Conservation (phyloP, 805 yeast genomes). For the Lipomyces kockii region DNA sequence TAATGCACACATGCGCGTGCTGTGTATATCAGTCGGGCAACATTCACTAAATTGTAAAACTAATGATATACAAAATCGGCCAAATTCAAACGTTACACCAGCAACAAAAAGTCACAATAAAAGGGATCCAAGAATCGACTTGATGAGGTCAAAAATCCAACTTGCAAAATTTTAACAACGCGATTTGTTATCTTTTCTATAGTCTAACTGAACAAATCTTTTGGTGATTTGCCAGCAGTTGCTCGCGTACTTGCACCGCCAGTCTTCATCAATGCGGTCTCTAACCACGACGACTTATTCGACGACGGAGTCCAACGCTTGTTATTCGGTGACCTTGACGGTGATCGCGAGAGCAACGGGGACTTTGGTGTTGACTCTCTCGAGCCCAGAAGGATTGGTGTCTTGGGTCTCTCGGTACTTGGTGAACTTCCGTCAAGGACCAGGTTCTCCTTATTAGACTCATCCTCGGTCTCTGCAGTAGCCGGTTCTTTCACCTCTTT, state of each 20-base stretch:
- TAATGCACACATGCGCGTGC: neutral
- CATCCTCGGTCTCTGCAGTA: neutral
- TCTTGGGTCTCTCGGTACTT: neutral
- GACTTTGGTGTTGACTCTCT: neutral
- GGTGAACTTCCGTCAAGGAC: neutral
- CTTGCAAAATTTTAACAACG: neutral
- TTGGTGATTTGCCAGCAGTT: conserved; percentile 2
- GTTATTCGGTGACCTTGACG: conserved; percentile 9
- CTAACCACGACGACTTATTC: conserved; percentile 27
- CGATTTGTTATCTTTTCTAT: neutral
- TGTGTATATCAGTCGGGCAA: neutral
- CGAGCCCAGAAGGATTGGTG: neutral
- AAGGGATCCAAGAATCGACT: neutral
- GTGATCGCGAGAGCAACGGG: conserved; percentile 15
- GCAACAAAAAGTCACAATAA: neutral
- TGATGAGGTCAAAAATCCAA: neutral
- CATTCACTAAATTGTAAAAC: neutral
- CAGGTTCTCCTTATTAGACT: conserved; percentile 17
- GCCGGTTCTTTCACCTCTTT: neutral
- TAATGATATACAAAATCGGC: neutral
- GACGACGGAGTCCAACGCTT: too few species aligned
- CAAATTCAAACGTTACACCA: neutral
- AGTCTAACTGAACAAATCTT: neutral
- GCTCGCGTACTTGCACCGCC: conserved; percentile 4
- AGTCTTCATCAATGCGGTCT: conserved; percentile 30